Evolutionary conservation across 139 green algal genomes (phyloP).

Genomic region (Yamagishiella unicocca): DNA sequence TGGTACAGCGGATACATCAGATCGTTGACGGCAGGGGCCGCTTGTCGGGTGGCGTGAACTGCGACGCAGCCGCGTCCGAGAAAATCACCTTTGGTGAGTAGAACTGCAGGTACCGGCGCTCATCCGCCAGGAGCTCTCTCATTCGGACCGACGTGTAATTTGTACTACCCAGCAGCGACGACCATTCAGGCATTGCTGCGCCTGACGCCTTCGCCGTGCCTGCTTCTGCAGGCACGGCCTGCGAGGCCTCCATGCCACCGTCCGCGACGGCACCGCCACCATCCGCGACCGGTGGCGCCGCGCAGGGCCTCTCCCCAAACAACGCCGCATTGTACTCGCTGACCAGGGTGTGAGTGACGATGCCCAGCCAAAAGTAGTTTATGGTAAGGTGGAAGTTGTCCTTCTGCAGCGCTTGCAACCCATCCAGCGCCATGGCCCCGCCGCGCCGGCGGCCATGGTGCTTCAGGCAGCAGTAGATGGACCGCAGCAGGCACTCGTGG

Average conservation of each 20-base stretch:
- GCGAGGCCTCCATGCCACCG: not conserved
- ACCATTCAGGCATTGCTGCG: not conserved
- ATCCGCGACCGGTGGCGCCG: not conserved
- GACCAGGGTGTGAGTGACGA: not conserved
- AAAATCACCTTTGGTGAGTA: conserved; percentile 32
- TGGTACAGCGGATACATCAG: not conserved
- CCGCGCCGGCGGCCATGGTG: conserved; percentile 15
- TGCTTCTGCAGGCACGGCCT: not conserved
- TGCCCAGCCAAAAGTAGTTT: conserved; percentile 27
- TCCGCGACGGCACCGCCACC: not conserved
- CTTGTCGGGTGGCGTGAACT: conserved; percentile 45
- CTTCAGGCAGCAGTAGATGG: conserved; percentile 43
- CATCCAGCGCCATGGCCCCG: not conserved
- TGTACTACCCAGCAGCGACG: not conserved
- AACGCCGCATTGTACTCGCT: not conserved
- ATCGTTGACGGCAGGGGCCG: conserved; percentile 18
- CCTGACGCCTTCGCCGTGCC: not conserved
- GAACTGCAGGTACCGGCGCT: conserved; percentile 25
- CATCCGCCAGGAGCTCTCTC: not conserved
- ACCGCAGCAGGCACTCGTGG: conserved; percentile 46
- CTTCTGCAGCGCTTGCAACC: conserved; percentile 9
- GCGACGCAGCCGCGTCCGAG: not conserved
- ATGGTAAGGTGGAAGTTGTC: conserved; percentile 40
- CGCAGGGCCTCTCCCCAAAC: not conserved
- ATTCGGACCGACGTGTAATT: not conserved